Base-by-base conservation (phyloP, 2,329 filamentous ascomycete genomes). In the Fonsecaea erecta region DNA sequence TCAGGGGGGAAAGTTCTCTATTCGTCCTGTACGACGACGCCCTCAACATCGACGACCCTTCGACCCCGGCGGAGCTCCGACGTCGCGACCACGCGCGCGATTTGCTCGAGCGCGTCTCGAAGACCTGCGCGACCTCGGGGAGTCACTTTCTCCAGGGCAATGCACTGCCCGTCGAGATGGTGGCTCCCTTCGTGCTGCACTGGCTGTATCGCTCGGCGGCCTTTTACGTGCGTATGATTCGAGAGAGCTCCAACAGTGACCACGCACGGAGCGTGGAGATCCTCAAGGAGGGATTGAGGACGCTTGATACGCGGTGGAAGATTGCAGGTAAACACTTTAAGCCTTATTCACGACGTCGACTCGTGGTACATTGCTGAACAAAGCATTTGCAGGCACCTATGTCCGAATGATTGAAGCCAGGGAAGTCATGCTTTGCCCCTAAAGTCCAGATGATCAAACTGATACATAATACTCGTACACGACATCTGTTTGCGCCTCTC, bases 331-430 rank as follows among this genome's bases (percentile, higher is more conserved):
- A 30, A 8, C 8, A 30, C 28, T 30, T 28, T 59, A 30, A 30
- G 18, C 18, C n/a, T n/a, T 24, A 2, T 12, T 11, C 30, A 11
- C 26, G 12, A 34, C 32, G 12, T 30, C 24, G 30, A 52, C n/a
- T 40, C 16, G n/a, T 32, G 5, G 4, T 32, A 2, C 6, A 18
- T 1, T 32, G 26, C n/a, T n/a, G 32, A n/a, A 6, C 28, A 30
- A 21, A 53, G n/a, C 5, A n/a, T 30, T 21, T 16, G 14, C 30
- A 53, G 51, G 51, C 8, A 53, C 51, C 18, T 53, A 59, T 40
- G 18, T 59, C 21, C 37, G 56, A 37, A 60, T 60, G 56, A n/a
- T 60, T 2, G 56, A 52, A 28, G 56, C 56, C 14, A 40, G 43
- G 18, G 56, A 60, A 43, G n/a, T 60, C 28, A 51, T 60, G 43